Percentiles rank a stretch among this genome's conserved stretches.
phyloP scores from a whole-genome alignment of 2,329 filamentous ascomycete species.

The Colletotrichum sp. region DNA sequence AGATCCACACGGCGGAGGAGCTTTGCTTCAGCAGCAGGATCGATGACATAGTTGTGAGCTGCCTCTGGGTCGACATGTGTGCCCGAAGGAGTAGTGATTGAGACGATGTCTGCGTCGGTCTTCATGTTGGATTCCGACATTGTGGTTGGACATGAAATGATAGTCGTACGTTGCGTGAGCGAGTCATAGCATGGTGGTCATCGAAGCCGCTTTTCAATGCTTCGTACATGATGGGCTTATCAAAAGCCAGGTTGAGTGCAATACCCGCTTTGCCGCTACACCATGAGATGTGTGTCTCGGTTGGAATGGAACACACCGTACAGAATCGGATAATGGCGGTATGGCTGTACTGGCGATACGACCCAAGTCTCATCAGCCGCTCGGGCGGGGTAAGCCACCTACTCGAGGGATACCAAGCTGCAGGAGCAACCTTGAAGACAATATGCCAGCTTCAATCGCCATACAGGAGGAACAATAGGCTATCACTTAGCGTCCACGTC shows the following conservation, averaged over 20 bases:
- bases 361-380: not conserved
- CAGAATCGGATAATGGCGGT: not conserved
- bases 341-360: not conserved
- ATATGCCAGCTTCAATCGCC: not conserved
- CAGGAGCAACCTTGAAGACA: not conserved
- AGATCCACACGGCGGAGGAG: slow-evolving; percentile 34
- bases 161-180: not conserved
- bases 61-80: slow-evolving; percentile 20
- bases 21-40: slow-evolving; percentile 20
- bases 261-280: not conserved
- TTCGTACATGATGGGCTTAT: not conserved
- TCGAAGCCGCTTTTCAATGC: not conserved
- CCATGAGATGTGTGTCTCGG: not conserved
- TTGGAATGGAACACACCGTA: not conserved
- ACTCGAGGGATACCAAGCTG: not conserved
- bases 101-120: not conserved
- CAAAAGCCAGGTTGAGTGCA: not conserved
- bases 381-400: not conserved
- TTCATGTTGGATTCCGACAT: not conserved
- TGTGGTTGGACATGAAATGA: not conserved
- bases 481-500: not conserved
- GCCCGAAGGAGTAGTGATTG: not conserved
- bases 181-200: not conserved
- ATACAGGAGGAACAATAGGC: not conserved
- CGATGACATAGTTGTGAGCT: slow-evolving; percentile 21